Conservation (phyloP, 345 rosid species). For the Boechera retrofracta region DNA sequence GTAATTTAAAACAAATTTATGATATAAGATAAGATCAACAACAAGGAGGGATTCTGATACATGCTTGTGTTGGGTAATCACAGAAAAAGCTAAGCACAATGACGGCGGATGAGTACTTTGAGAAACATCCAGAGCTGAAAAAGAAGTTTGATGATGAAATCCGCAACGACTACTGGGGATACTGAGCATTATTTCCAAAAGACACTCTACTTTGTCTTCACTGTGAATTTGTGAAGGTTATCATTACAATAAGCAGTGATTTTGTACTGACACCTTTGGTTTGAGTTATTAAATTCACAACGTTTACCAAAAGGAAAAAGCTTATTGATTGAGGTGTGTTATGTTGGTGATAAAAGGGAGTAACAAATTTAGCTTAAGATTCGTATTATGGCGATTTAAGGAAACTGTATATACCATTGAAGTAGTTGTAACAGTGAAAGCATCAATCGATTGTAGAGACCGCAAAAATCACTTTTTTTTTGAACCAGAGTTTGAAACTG, state of each 20-base stretch:
- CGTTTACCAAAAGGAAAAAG: neutral
- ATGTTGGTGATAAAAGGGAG: neutral
- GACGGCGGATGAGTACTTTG: conserved; percentile 98
- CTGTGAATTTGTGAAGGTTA: neutral
- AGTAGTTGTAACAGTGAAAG: neutral
- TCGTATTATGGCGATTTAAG: neutral
- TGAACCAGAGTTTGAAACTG: conserved; percentile 5
- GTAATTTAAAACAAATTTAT: neutral
- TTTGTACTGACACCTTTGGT: neutral
- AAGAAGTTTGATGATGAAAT: conserved; percentile 97
- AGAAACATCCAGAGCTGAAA: conserved; percentile 90
- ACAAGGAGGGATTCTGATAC: neutral
- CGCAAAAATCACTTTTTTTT: neutral
- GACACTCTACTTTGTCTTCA: neutral
- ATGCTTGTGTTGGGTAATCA: neutral
- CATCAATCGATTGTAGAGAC: neutral
- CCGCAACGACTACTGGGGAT: conserved; percentile 63
- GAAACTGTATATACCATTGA: neutral
- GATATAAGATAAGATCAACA: neutral
- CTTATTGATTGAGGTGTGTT: neutral
- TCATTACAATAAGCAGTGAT: conserved; percentile 8
- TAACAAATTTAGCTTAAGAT: neutral
- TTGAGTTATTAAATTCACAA: neutral
- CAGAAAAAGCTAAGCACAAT: conserved; percentile 27
- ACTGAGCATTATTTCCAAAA: neutral